Percentiles rank a stretch among this genome's conserved stretches.
phyloP scores from a whole-genome alignment of 768 basidiomycete species.

The Termitomyces sp. region DNA sequence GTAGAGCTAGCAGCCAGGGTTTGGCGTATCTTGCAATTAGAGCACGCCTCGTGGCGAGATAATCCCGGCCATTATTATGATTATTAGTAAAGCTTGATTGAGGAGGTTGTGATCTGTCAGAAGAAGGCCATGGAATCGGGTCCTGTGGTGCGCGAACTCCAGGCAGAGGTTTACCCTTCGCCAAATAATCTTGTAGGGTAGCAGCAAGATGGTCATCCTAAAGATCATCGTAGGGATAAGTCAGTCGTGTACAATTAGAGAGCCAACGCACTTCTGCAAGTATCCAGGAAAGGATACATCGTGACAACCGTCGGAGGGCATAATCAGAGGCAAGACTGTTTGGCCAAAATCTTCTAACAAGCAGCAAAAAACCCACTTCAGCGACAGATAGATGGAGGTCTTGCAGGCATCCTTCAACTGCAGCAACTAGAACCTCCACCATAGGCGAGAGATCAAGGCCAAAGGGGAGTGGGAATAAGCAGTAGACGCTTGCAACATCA shows the following conservation, averaged over 20 bases:
- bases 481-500: conserved; percentile 29
- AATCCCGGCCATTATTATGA: conserved; percentile 68
- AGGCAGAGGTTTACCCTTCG: conserved; percentile 50
- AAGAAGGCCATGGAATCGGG: conserved; percentile 49
- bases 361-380: conserved; percentile 65
- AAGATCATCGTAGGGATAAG: neutral
- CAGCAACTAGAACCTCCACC: conserved; percentile 66
- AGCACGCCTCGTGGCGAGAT: conserved; percentile 51
- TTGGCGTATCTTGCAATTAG: conserved; percentile 51
- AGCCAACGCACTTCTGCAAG: conserved; percentile 51
- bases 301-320: conserved; percentile 54
- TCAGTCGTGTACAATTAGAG: neutral
- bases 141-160: conserved; percentile 51
- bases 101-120: conserved; percentile 28
- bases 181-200: conserved; percentile 64
- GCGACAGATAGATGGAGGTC: conserved; percentile 71
- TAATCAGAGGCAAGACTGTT: conserved; percentile 69
- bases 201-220: conserved; percentile 64
- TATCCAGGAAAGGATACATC: conserved; percentile 62
- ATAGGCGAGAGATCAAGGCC: conserved; percentile 66
- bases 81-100: conserved; percentile 36
- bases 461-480: conserved; percentile 63
- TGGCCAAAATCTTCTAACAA: conserved; percentile 71
- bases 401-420: conserved; percentile 64
- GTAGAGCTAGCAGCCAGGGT: conserved; percentile 67